Base-by-base conservation (phyloP, 108 stramenopile species). In the Aurantiochytrium sp. region DNA sequence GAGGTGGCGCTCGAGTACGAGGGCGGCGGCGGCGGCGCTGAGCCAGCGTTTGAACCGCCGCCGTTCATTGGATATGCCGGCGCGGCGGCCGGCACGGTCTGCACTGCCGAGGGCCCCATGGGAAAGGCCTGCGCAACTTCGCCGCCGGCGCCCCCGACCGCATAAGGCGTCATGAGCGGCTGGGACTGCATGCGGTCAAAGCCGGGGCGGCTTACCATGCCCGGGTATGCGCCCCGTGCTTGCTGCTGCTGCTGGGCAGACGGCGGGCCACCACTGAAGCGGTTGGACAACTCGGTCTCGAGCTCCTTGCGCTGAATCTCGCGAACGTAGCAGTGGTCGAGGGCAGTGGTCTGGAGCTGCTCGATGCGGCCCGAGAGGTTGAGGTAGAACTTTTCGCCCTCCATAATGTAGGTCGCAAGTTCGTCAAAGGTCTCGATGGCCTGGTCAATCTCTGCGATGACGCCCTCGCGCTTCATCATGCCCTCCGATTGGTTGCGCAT, bases 261-360 rank as follows among this genome's bases (percentile, higher is more conserved):
- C 8, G 50, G 50, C 8, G 50, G 50, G 17, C 50, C 42, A 24
- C 30, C 30, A n/a, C 27, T 12, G 1, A 30, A 22, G 32, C 73
- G 73, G 2, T 15, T 39, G 45, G 45, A 22, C 12, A 81, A 24
- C 2, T 81, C 73, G 2, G 73, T 27, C 4, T 81, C 73, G 27
- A 81, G 45, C 24, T 81, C 73, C 73, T 81, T 81, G 42, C 73
- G 73, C 45, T 81, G 73, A 6, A 81, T 37, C 42, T 81, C 73
- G n/a, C 73, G 73, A 1, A 81, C 73, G 73, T 81, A 81, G 73
- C 73, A 81, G 24, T 81, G 73, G 73, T 81, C 73, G 6, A 30
- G 6, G n/a, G 73, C 73, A 21, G 73, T 81, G 19, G 45, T 48
- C 8, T 24, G 12, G 8, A 81, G 73, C 45, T 81, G 73, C 39